Percentiles rank a stretch among this genome's conserved stretches.
Evolutionary conservation across 208 protist genomes (phyloP).

Genomic region (Leishmania amazonensis): DNA sequence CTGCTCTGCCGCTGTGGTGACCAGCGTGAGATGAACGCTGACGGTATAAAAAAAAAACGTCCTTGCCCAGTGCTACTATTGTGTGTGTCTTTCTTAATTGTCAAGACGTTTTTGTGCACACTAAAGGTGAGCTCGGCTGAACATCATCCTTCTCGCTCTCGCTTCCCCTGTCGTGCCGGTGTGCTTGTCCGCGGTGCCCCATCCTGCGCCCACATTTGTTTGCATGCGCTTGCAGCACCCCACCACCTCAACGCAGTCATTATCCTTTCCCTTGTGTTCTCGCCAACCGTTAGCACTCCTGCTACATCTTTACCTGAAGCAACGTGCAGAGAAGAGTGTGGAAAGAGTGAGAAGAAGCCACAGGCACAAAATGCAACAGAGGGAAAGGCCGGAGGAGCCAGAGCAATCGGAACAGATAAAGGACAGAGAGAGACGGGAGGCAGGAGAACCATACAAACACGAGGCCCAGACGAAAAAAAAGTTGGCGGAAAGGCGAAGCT

Average conservation of each 20-base stretch:
- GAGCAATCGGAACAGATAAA: background rate
- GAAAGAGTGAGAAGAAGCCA: background rate
- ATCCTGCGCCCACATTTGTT: background rate
- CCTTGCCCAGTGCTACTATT: background rate
- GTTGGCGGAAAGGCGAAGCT: background rate
- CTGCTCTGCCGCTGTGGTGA: background rate
- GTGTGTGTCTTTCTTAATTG: background rate
- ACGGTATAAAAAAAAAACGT: background rate
- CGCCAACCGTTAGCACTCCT: background rate
- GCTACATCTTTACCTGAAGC: background rate
- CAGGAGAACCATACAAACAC: background rate
- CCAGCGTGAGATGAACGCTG: background rate
- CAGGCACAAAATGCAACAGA: background rate
- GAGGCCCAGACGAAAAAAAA: background rate
- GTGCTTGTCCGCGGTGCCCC: background rate
- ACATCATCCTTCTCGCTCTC: background rate
- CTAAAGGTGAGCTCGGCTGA: background rate
- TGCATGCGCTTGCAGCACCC: background rate
- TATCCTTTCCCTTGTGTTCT: background rate
- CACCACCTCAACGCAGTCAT: background rate
- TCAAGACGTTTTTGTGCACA: background rate
- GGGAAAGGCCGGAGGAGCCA: background rate
- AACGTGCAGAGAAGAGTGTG: background rate
- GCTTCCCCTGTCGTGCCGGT: background rate
- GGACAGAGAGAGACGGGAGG: background rate